Evolutionary conservation across 75 land plant genomes (phyloP), one percentile per base, ranked within the genome.

Genomic region (Pseudotsuga menziesii): DNA sequence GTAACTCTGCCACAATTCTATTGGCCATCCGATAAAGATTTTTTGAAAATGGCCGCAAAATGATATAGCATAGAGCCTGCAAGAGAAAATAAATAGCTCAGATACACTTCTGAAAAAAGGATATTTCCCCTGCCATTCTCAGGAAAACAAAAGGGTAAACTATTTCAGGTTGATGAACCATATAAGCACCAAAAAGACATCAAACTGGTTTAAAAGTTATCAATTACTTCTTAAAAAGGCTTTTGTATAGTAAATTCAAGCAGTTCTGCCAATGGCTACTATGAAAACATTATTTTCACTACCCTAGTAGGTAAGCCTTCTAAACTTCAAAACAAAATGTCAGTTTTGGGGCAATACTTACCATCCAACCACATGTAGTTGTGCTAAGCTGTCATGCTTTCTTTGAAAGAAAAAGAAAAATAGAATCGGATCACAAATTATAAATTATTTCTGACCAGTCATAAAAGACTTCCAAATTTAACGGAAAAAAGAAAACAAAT

Each of bases 11-110:
- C 64, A 96, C 58, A 26, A 81, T 27, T 79, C 82, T 88, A 63
- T 96, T 96, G 39, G 85, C 84, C 69, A 78, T 84, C 77, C 98
- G 80, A 84, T 91, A 96, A 4, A 79, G 26, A 71, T 58, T 85
- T 78, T 95, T 87, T 3, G 98, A 91, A 15, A 96, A 44, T n/a
- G 96, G 98, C 63, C 91, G 74, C 66, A 96, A 39, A 32, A 85
- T 25, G 36, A 91, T 55, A 57, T 82, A 89, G 27, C 82, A 81
- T 35, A 88, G 77, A 29, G 89, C 91, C 98, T 94, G 82, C 80
- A 59, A 52, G 26, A 79, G 54, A 26, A 75, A 80, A 61, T 85
- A 16, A 25, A 69, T 20, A 69, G 9, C 25, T 69, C n/a, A 69
- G 52, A 72, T 27, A 57, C 7, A 73, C 25, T 73, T 29, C 26